Evolutionary conservation across 139 green algal genomes (phyloP), one percentile per base, ranked within the genome.

Genomic region (Trebouxia sp.): DNA sequence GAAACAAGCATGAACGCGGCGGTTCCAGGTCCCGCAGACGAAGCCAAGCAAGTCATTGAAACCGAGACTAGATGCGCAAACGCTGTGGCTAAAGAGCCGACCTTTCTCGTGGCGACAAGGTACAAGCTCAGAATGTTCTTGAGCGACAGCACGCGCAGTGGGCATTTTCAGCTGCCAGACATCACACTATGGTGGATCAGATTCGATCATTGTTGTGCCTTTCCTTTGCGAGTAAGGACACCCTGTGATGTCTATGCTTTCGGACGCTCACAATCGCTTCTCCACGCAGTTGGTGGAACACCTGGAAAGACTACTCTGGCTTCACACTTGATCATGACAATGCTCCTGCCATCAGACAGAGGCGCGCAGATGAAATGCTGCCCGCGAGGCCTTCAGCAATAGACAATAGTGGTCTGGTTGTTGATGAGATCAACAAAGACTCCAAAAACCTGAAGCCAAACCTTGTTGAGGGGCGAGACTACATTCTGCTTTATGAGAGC

Each of bases 91-190:
- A 35, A 14, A 17, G 62, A 72, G 62, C 62, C 62, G 20, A 35
- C 62, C 37, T 72, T 72, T 35, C 62, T 72, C n/a, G 15, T 72
- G 28, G 62, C 62, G 62, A 72, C 43, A 35, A 72, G 62, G 62
- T 72, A 6, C 55, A 28, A 45, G 62, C 35, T 26, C n/a, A n/a
- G n/a, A n/a, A n/a, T n/a, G n/a, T n/a, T n/a, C n/a, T n/a, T n/a
- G n/a, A n/a, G n/a, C n/a, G n/a, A n/a, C n/a, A n/a, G n/a, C n/a
- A n/a, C n/a, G n/a, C n/a, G n/a, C n/a, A n/a, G n/a, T n/a, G n/a
- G n/a, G n/a, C n/a, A n/a, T n/a, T n/a, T n/a, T n/a, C n/a, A n/a
- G n/a, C n/a, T n/a, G n/a, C n/a, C n/a, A n/a, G n/a, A n/a, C n/a
- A n/a, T n/a, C n/a, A n/a, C n/a, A n/a, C n/a, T n/a, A n/a, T n/a